Conservation (phyloP, 768 basidiomycete genomes). For the Leucocoprinus birnbaumii region DNA sequence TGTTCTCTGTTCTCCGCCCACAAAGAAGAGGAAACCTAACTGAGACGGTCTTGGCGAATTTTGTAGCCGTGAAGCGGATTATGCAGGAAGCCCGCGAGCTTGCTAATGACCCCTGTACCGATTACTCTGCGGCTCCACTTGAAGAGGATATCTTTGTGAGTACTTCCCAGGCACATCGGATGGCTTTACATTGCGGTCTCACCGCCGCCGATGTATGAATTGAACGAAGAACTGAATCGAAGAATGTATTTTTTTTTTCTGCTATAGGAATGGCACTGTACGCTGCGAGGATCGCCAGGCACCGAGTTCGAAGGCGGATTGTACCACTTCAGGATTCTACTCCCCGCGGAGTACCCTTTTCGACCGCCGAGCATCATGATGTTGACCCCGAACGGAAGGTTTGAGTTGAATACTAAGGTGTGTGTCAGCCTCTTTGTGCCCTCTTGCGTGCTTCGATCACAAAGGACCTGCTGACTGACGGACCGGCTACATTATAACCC, state of each 20-base stretch:
- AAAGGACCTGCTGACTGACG: background rate
- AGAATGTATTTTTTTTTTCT: constrained; percentile 12
- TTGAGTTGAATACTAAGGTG: constrained; percentile 95
- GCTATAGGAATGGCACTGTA: constrained; percentile 98
- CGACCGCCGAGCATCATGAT: constrained; percentile 94
- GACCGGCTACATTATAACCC: background rate
- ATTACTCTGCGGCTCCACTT: constrained; percentile 83
- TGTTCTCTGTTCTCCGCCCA: background rate
- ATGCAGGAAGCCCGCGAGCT: constrained; percentile 95
- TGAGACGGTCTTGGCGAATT: background rate
- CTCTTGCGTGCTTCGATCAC: background rate
- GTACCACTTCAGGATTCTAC: constrained; percentile 91
- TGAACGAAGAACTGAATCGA: background rate
- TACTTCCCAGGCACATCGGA: constrained; percentile 11
- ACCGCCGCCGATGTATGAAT: background rate
- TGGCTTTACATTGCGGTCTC: background rate
- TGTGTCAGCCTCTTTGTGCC: constrained; percentile 16
- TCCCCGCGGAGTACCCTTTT: constrained; percentile 96
- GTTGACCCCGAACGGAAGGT: constrained; percentile 95
- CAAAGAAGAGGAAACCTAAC: background rate
- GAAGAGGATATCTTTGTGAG: constrained; percentile 92
- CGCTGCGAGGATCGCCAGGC: constrained; percentile 82
- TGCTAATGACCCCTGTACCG: constrained; percentile 77
- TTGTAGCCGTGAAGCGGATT: constrained; percentile 87
- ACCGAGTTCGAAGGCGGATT: constrained; percentile 94